Base-by-base conservation (phyloP, 306 rosid species). In the Trichosanthes truncata region DNA sequence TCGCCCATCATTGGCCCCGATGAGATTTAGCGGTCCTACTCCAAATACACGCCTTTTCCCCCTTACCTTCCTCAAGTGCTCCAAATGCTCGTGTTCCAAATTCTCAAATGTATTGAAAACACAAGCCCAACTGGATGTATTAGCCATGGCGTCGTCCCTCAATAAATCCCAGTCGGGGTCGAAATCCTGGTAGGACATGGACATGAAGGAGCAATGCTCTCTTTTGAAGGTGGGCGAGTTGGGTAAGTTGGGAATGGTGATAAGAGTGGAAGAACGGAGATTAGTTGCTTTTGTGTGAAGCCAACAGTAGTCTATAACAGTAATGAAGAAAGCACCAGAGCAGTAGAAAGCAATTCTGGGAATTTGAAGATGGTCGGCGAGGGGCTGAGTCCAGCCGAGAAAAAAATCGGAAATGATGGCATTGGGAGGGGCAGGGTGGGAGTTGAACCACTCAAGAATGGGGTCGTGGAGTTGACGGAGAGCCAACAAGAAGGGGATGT, bases 371-470 rank as follows among this genome's bases (percentile, higher is more conserved):
- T 69, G 82, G 48, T 41, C 78, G 45, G 89, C 77, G 4, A 89
- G 75, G 6, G 9, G 45, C 4, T 82, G 84, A 4, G 90, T 86
- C 86, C 87, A 82, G 36, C 88, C 91, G 10, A 89, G 88, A 62
- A 89, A 87, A 87, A 84, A 85, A 63, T 89, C 93, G 9, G 93
- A 87, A 48, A 89, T 18, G 49, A 89, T 43, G 56, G 93, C 93
- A 0, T 65, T 77, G 3, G 89, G 93, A 2, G 90, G 93, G 57
- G 85, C 79, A 25, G 83, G 83, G 56, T 89, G 90, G 76, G 89
- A 82, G 0, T 56, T 5, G 83, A 85, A 89, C 93, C 90, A 87
- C n/a, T 52, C 67, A 26, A 85, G 21, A 3, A 87, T 83, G 0
- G 85, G 84, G 66, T 81, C 81, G 0, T 81, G 81, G 78, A 86